phyloP scores from a whole-genome alignment of 2,329 filamentous ascomycete species.

The Tolypocladium capitatum region DNA sequence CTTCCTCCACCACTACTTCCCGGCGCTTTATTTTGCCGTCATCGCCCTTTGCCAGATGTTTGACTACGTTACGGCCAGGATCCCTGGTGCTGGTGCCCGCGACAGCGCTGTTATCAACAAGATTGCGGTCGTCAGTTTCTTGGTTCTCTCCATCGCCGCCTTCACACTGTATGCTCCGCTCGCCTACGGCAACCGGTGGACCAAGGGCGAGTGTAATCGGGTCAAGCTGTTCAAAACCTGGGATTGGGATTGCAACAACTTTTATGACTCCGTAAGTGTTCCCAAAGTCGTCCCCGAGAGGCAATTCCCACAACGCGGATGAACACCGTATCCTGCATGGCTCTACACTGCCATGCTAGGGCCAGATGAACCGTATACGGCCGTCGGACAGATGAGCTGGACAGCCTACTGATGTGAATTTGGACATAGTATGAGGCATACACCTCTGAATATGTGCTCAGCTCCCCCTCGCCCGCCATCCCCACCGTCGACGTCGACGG shows the following conservation, averaged over 20 bases:
- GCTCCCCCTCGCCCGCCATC: conserved; percentile 15
- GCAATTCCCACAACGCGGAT: conserved; percentile 15
- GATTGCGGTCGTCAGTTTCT: conserved; percentile 57
- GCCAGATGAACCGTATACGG: not conserved
- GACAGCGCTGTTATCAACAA: conserved; percentile 59
- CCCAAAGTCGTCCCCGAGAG: conserved; percentile 9
- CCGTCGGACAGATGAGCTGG: not conserved
- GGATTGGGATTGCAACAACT: conserved; percentile 98
- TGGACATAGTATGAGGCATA: conserved; percentile 35
- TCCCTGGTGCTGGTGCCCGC: conserved; percentile 53
- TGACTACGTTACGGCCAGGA: conserved; percentile 68
- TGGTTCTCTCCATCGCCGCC: conserved; percentile 58
- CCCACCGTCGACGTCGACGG: conserved; percentile 14
- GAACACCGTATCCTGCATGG: not conserved
- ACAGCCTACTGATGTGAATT: conserved; percentile 6
- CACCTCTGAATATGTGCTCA: conserved; percentile 3
- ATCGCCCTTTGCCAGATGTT: conserved; percentile 79
- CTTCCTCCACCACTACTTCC: conserved; percentile 97
- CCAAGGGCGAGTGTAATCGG: conserved; percentile 69
- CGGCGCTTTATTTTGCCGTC: conserved; percentile 88
- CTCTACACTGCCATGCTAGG: not conserved
- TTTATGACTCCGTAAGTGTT: conserved; percentile 67
- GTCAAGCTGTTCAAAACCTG: conserved; percentile 80
- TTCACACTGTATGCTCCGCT: conserved; percentile 83
- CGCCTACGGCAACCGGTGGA: conserved; percentile 90